phyloP scores from a whole-genome alignment of 2,329 filamentous ascomycete genomes.

The Paraphaeosphaeria sporulosa region DNA sequence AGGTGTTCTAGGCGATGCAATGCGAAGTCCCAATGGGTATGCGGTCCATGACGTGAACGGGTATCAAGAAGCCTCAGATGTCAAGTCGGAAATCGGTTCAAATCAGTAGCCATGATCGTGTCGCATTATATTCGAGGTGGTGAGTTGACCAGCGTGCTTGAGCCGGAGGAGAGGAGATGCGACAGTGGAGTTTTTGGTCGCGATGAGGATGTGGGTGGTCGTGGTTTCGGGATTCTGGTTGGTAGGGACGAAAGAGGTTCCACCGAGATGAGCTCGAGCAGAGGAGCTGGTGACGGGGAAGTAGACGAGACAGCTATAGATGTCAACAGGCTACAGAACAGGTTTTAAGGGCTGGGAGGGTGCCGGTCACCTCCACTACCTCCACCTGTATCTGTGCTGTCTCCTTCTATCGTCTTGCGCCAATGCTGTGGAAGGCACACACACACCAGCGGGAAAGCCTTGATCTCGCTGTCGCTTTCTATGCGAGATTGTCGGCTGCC shows the following conservation, averaged over 20 bases:
- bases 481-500: slow-evolving; percentile 60
- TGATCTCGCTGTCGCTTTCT: slow-evolving; percentile 77
- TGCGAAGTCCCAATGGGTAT: slow-evolving; percentile 22
- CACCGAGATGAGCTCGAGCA: slow-evolving; percentile 9
- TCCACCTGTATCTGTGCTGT: slow-evolving; percentile 54
- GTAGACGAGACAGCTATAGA: slow-evolving; percentile 33
- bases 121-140: slow-evolving; percentile 39
- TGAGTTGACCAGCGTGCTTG: slow-evolving; percentile 41
- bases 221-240: slow-evolving; percentile 21
- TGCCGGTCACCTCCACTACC: slow-evolving; percentile 44
- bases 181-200: slow-evolving; percentile 22
- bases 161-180: slow-evolving; percentile 33
- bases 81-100: slow-evolving; percentile 29
- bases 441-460: slow-evolving; percentile 96
- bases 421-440: slow-evolving; percentile 95
- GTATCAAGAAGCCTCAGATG: slow-evolving; percentile 36
- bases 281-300: slow-evolving; percentile 25
- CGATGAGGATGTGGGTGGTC: slow-evolving; percentile 19
- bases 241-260: slow-evolving; percentile 10
- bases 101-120: slow-evolving; percentile 41
- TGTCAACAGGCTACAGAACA: slow-evolving; percentile 33
- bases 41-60: slow-evolving; percentile 31
- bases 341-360: slow-evolving; percentile 40
- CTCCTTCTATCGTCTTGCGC: slow-evolving; percentile 95
- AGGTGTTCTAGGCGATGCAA: slow-evolving; percentile 27